Evolutionary conservation across 352 stramenopile species (phyloP).

Genomic region (Pythium dissotocum): DNA sequence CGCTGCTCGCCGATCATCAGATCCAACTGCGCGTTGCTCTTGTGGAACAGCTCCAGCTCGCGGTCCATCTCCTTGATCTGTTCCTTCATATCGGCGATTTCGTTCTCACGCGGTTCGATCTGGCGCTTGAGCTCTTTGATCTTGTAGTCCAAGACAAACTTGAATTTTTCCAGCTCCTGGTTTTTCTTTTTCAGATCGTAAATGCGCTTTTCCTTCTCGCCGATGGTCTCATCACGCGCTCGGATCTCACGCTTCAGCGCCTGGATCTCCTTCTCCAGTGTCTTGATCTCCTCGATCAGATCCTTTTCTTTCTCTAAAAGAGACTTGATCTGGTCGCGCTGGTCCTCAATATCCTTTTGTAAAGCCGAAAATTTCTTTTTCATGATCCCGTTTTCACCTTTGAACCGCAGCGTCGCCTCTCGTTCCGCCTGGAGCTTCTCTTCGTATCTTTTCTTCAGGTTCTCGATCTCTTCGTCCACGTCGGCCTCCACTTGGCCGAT

Average conservation of each 20-base stretch:
- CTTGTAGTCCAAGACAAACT: conserved; percentile 94
- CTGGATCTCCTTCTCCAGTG: conserved; percentile 91
- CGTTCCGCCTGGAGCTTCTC: conserved; percentile 84
- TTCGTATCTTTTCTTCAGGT: conserved; percentile 87
- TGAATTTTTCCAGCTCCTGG: conserved; percentile 96
- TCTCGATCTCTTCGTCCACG: conserved; percentile 87
- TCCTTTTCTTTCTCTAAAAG: conserved; percentile 90
- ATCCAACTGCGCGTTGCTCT: conserved; percentile 91
- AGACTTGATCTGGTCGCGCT: conserved; percentile 88
- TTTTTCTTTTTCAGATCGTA: conserved; percentile 97
- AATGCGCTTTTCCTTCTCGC: conserved; percentile 86
- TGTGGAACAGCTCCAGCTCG: conserved; percentile 95
- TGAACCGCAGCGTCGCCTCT: conserved; percentile 89
- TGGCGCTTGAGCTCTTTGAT: conserved; percentile 90
- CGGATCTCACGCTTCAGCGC: conserved; percentile 94
- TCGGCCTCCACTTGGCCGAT: conserved; percentile 82
- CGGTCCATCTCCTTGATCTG: conserved; percentile 96
- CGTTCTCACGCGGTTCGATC: conserved; percentile 93
- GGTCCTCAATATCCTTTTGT: conserved; percentile 92
- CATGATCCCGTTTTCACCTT: conserved; percentile 93
- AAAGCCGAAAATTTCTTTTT: conserved; percentile 92
- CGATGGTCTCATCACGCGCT: conserved; percentile 42
- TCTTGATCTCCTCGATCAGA: conserved; percentile 83
- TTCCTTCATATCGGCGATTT: conserved; percentile 93
- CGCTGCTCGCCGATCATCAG: conserved; percentile 93